Percentiles rank a stretch among this genome's conserved stretches.
These are phyloP conservation scores for Lepraria neglecta DNA, from an alignment of 495 filamentous ascomycete genomes.

Conservation along the genomic window DNA sequence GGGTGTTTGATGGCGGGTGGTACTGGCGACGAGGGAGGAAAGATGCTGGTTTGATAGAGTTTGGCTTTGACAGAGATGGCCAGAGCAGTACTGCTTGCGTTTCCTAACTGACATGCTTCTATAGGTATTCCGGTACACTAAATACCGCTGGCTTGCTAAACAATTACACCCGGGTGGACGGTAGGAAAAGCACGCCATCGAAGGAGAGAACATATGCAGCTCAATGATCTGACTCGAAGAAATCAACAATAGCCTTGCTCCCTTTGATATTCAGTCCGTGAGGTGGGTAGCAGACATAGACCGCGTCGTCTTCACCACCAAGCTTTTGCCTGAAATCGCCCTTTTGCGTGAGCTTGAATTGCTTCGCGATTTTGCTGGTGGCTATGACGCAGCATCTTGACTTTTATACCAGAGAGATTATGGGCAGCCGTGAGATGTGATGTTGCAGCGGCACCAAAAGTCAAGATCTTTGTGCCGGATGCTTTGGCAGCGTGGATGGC, in stretches of 20 bases:
- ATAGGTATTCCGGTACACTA: too few relatives aligned
- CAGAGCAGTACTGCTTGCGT: too few relatives aligned
- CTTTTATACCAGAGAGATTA: slow-evolving; percentile 65
- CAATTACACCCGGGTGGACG: too few relatives aligned
- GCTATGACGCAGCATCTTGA: slow-evolving; percentile 66
- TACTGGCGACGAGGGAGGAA: too few relatives aligned
- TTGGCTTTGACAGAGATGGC: too few relatives aligned
- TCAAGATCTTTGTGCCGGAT: slow-evolving; percentile 58
- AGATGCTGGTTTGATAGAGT: too few relatives aligned
- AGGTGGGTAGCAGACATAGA: slow-evolving; percentile 76
- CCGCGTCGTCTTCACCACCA: slow-evolving; percentile 66
- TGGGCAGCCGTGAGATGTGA: slow-evolving; percentile 61
- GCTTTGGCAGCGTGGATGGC: slow-evolving; percentile 64
- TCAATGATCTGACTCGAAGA: slow-evolving; percentile 73
- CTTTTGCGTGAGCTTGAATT: slow-evolving; percentile 74
- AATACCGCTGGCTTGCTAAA: too few relatives aligned
- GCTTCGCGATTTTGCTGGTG: slow-evolving; percentile 73
- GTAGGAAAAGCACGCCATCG: too few relatives aligned
- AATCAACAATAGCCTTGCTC: slow-evolving; percentile 69
- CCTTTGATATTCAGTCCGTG: slow-evolving; percentile 73
- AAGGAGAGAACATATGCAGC: too few relatives aligned
- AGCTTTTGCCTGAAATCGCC: slow-evolving; percentile 84
- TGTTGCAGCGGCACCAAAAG: slow-evolving; percentile 74
- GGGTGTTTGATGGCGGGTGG: too few relatives aligned
- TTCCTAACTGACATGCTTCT: too few relatives aligned